Base-by-base conservation (phyloP, 176 grass and related monocot genomes). In the Bolboschoenus planiculmis region DNA sequence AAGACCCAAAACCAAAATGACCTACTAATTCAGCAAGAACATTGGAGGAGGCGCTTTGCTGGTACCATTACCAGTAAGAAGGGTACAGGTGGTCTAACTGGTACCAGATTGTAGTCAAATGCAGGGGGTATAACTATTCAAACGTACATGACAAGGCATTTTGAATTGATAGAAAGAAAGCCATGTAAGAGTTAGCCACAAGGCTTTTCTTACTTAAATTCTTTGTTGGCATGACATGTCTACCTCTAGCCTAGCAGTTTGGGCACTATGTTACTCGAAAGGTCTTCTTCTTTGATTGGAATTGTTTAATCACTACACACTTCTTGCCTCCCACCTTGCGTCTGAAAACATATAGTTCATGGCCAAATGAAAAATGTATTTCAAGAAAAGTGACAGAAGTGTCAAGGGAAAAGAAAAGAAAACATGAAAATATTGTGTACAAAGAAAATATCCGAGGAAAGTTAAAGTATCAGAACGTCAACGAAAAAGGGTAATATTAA, bases 131-230 rank as follows among this genome's bases (percentile, higher is more conserved):
- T 74, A 74, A 30, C 44, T 20, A 29, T 33, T 53, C 16, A 76
- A n/a, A 76, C 44, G 26, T 76, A 33, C 24, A 53, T 76, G 10
- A 44, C 72, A 76, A 76, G 72, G 44, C 43, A 76, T 51, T 53
- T 75, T 76, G 72, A 76, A 76, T 76, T 76, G 72, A 76, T 76
- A 18, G 72, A 76, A 76, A 18, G 72, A 76, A 76, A 76, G 26
- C 72, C 72, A 76, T 51, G 46, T 76, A 76, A 76, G 26, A 50
- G 72, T 76, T 76, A 76, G 72, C 72, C 44, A 76, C 72, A 76
- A 53, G 72, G 72, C 26, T 76, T 53, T 31, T 76, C 46, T 47
- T 76, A 76, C 72, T 18, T n/a, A n/a, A 76, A 51, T 14, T 33
- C 26, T 16, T n/a, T 53, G 13, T 53, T 76, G 33, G 26, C 9